Evolutionary conservation across 768 basidiomycete genomes (phyloP).

Genomic region (Trametes cubensis): DNA sequence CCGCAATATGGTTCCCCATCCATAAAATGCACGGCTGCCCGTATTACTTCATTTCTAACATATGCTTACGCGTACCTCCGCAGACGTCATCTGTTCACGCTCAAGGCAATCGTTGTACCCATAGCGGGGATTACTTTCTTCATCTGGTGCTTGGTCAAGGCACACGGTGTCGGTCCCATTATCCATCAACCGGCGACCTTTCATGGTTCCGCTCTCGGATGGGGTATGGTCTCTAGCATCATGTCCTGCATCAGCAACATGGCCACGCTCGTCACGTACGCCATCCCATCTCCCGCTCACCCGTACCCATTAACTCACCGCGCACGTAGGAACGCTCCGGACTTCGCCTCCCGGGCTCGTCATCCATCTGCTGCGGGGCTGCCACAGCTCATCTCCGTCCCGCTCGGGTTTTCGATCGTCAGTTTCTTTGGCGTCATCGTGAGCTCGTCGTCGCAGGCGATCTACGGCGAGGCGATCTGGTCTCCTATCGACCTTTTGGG

Average conservation of each 20-base stretch:
- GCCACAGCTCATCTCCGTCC: slow-evolving; percentile 72
- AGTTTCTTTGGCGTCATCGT: slow-evolving; percentile 84
- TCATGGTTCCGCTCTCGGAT: slow-evolving; percentile 68
- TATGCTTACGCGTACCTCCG: slow-evolving; percentile 11
- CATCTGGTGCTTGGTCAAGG: slow-evolving; percentile 77
- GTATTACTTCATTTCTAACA: slow-evolving; percentile 16
- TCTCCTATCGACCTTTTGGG: slow-evolving; percentile 72
- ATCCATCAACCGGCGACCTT: slow-evolving; percentile 63
- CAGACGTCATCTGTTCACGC: slow-evolving; percentile 76
- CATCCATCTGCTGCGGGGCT: slow-evolving; percentile 59
- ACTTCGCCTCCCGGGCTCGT: slow-evolving; percentile 68
- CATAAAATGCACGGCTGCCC: slow-evolving; percentile 65
- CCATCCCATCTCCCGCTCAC: slow-evolving; percentile 19
- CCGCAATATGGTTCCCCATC: slow-evolving; percentile 81
- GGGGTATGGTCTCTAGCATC: slow-evolving; percentile 73
- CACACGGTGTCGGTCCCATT: slow-evolving; percentile 77
- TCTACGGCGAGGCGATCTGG: slow-evolving; percentile 82
- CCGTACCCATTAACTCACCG: slow-evolving; percentile 2
- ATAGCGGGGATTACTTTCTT: slow-evolving; percentile 72
- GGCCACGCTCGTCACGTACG: slow-evolving; percentile 71
- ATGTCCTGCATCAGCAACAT: slow-evolving; percentile 83
- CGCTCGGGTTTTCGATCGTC: slow-evolving; percentile 72
- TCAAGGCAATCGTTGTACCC: slow-evolving; percentile 76
- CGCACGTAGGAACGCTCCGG: slow-evolving; percentile 64
- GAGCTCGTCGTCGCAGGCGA: slow-evolving; percentile 71